These are phyloP conservation scores for Meyerozyma guilliermondii DNA, from an alignment of 1,139 yeast genomes.

Conservation along the genomic window DNA sequence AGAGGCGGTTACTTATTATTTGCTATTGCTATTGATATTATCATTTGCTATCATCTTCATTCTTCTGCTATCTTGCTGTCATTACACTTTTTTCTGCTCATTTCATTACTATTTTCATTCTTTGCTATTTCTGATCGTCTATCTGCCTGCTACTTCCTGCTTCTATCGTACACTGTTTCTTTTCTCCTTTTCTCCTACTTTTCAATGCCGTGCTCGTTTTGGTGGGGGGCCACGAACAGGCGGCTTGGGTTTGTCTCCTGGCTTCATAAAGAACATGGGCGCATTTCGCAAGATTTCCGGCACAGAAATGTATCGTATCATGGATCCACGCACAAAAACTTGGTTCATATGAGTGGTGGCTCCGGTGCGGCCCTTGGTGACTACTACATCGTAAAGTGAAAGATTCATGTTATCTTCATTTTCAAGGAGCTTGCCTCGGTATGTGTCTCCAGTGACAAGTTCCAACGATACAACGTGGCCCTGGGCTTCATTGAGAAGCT, in stretches of 20 bases:
- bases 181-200: neutral
- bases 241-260: conserved; percentile 63
- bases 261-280: conserved; percentile 69
- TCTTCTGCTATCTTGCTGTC: too few species aligned
- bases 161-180: too few species aligned
- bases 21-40: too few species aligned
- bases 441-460: conserved; percentile 78
- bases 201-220: neutral
- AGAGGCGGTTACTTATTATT: neutral
- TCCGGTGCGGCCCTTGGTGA: conserved; percentile 66
- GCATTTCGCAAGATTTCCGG: conserved; percentile 89
- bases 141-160: too few species aligned
- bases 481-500: conserved; percentile 81
- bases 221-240: conserved; percentile 58
- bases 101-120: too few species aligned
- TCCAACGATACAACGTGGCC: conserved; percentile 87
- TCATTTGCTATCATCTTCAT: too few species aligned
- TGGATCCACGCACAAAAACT: conserved; percentile 89
- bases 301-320: conserved; percentile 74
- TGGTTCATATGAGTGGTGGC: conserved; percentile 72
- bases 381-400: conserved; percentile 76
- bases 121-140: too few species aligned
- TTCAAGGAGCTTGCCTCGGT: conserved; percentile 79
- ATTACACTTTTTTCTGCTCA: too few species aligned
- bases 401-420: conserved; percentile 94